These are phyloP conservation scores for Albifimbria verrucaria DNA, from an alignment of 2,329 filamentous ascomycete species.

Conservation along the genomic window DNA sequence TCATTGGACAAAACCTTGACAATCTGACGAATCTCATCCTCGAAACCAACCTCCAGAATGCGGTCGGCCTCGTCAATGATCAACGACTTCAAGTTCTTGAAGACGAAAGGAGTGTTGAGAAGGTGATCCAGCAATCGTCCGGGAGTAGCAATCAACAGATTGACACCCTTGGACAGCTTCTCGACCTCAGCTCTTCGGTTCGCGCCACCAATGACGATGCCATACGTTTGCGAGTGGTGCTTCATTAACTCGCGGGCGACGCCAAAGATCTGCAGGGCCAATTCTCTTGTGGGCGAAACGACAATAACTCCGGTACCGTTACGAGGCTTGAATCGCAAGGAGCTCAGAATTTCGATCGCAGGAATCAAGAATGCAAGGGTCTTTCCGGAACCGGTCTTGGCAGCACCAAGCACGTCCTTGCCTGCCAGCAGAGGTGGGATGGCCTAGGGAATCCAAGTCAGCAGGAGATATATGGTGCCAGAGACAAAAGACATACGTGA, in stretches of 20 bases:
- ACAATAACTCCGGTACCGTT: constrained; percentile 92
- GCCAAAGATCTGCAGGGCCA: constrained; percentile 94
- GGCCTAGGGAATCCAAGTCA: constrained; percentile 37
- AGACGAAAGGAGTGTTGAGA: constrained; percentile 86
- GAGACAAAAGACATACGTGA: constrained; percentile 34
- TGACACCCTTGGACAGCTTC: constrained; percentile 91
- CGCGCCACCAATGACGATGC: constrained; percentile 93
- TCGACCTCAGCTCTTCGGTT: constrained; percentile 88
- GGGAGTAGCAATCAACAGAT: constrained; percentile 89
- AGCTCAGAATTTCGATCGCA: constrained; percentile 86
- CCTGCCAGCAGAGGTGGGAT: constrained; percentile 88
- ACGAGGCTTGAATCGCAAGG: constrained; percentile 88
- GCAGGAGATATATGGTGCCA: background rate
- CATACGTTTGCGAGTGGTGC: constrained; percentile 89
- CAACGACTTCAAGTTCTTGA: constrained; percentile 88
- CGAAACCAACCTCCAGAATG: constrained; percentile 95
- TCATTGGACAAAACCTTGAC: constrained; percentile 89
- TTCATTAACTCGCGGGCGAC: constrained; percentile 92
- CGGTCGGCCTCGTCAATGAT: constrained; percentile 97
- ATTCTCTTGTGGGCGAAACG: constrained; percentile 87
- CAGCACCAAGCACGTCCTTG: constrained; percentile 88
- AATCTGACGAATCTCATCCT: constrained; percentile 96
- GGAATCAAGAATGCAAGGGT: constrained; percentile 93
- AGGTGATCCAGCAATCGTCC: constrained; percentile 91
- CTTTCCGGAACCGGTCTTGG: constrained; percentile 95